Evolutionary conservation across 345 rosid genomes (phyloP).

Genomic region (Syzygium aromaticum): DNA sequence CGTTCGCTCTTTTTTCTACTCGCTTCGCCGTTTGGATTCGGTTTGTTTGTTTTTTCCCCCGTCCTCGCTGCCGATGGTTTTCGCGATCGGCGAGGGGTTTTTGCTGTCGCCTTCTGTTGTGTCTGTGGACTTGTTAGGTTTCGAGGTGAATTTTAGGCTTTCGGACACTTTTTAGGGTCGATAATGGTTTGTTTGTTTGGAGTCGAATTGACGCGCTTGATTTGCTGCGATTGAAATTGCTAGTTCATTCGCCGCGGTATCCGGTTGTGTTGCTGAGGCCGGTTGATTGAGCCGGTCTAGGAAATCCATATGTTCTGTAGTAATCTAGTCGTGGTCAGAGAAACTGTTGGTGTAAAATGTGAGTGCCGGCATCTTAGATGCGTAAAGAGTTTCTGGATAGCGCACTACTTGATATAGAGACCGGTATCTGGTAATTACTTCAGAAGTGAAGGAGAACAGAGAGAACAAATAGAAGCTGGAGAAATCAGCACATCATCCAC

Average conservation of each 20-base stretch:
- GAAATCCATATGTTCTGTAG: neutral
- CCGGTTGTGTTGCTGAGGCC: neutral
- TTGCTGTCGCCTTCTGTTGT: neutral
- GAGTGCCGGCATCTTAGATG: neutral
- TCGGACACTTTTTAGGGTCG: neutral
- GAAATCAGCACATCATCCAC: neutral
- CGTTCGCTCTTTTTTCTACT: neutral
- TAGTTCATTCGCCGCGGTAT: neutral
- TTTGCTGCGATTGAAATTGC: neutral
- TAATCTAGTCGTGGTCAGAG: neutral
- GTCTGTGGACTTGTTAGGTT: neutral
- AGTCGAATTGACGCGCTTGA: neutral
- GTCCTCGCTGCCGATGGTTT: neutral
- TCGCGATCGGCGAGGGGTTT: neutral
- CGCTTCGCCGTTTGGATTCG: neutral
- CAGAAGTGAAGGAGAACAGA: neutral
- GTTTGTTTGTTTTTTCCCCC: too few relatives aligned
- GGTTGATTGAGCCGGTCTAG: neutral
- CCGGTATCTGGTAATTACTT: neutral
- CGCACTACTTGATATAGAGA: neutral
- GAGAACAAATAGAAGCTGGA: neutral
- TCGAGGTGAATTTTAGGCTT: neutral
- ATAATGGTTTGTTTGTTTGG: neutral
- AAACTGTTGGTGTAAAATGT: neutral
- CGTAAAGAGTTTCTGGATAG: neutral